phyloP scores from a whole-genome alignment of 495 filamentous ascomycete species.

The Penicillium pulvis region DNA sequence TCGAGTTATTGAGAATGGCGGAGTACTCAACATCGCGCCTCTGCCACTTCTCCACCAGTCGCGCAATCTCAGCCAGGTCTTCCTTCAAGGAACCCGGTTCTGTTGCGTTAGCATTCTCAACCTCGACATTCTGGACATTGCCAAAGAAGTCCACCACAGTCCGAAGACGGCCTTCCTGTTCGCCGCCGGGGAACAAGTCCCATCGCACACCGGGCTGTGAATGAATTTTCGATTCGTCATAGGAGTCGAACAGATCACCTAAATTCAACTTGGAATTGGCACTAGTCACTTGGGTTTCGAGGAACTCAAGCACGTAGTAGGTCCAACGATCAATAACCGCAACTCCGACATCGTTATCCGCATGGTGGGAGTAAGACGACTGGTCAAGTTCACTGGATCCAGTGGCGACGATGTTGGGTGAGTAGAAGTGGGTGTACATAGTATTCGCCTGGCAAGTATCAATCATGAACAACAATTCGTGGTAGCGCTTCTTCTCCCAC shows the following conservation, averaged over 20 bases:
- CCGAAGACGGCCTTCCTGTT: constrained; percentile 70
- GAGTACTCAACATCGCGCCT: constrained; percentile 38
- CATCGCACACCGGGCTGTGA: constrained; percentile 88
- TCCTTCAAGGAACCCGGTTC: constrained; percentile 65
- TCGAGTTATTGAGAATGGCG: constrained; percentile 36
- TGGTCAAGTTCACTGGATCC: constrained; percentile 92
- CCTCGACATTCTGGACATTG: constrained; percentile 95
- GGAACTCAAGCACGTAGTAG: constrained; percentile 97
- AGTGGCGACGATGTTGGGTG: constrained; percentile 94
- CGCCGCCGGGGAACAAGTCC: constrained; percentile 85
- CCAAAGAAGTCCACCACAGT: constrained; percentile 96
- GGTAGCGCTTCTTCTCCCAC: constrained; percentile 98
- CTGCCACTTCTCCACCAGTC: constrained; percentile 54
- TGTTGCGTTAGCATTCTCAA: constrained; percentile 61
- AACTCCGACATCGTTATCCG: constrained; percentile 95
- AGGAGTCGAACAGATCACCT: constrained; percentile 93
- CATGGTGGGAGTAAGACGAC: constrained; percentile 94
- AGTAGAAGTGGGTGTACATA: constrained; percentile 98
- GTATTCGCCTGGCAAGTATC: constrained; percentile 99
- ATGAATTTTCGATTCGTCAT: constrained; percentile 93
- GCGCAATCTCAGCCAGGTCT: constrained; percentile 70
- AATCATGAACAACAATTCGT: constrained; percentile 99
- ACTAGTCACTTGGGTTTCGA: constrained; percentile 86
- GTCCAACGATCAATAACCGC: constrained; percentile 98
- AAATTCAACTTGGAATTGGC: constrained; percentile 81